Evolutionary conservation across 768 basidiomycete species (phyloP), one percentile per base, ranked within the genome.

Genomic region (Suillus weaverae): DNA sequence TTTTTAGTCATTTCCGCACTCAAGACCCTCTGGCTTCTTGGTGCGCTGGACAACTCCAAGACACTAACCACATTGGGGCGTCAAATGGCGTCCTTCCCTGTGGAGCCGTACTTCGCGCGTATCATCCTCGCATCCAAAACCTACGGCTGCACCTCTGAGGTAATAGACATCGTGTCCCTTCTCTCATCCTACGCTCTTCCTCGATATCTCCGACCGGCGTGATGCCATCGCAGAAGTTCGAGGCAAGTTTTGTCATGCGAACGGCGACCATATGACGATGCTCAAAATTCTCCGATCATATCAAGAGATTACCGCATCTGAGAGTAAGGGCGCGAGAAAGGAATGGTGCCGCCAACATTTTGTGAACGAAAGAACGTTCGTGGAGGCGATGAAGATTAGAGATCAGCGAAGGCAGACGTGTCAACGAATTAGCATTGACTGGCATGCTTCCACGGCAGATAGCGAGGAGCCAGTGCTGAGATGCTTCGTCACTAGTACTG

Each of bases 201-300:
- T 92, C 62, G 93, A 97, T 74, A 78, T 86, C 16, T 83, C 84
- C 22, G 89, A 94, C 63, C 83, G 89, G 38, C 88, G 95, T 30
- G 92, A 95, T 46, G 81, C 81, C 11, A 89, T 90, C 5, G 78
- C 84, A 1, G 89, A 89, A 60, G 88, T 88, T 3, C 85, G 94
- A 4, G 77, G 80, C 46, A 92, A 92, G 75, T 98, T 99, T 73
- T 81, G 86, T 8, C 92, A 96, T 77, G 79, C 88, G 0, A 84
- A 88, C 38, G 97, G 97, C 5, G 97, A 99, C 76, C 97, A 99
- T 76, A 80, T 96, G 67, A 96, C 93, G 30, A 83, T 91, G 62
- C 84, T 98, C 67, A 96, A 96, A 69, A 89, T 89, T 20, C 80
- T 96, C 32, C 84, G 86, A 11, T 86, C 92, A 22, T 98, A 93